A percentile compares a stretch with the other conserved stretches of the same genome.
These are phyloP conservation scores for Arthrobotrys megalospora DNA, from an alignment of 2,329 filamentous ascomycete species.

Conservation along the genomic window DNA sequence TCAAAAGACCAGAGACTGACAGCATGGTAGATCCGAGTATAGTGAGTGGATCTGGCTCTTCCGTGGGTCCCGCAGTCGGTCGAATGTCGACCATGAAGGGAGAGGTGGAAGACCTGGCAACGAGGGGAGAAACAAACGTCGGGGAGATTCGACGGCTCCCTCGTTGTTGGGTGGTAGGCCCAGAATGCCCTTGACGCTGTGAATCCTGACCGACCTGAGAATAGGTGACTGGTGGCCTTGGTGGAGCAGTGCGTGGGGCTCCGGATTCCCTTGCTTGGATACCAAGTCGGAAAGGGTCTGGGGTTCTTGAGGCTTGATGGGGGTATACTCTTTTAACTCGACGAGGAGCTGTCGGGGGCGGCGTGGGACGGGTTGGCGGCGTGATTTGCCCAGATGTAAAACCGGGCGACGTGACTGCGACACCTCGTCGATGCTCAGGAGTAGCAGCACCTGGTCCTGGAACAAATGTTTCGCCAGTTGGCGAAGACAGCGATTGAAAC, in stretches of 20 bases:
- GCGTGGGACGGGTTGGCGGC: constrained; percentile 34
- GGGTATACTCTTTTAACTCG: neutral
- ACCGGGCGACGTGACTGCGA: neutral
- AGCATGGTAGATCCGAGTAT: neutral
- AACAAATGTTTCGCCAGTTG: neutral
- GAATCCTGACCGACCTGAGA: neutral
- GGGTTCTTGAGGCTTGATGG: constrained; percentile 5
- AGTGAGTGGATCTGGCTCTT: neutral
- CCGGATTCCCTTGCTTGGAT: constrained; percentile 5
- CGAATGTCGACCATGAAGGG: neutral
- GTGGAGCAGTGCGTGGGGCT: constrained; percentile 40
- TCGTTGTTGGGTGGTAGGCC: neutral
- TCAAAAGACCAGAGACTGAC: neutral
- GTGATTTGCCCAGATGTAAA: constrained; percentile 22
- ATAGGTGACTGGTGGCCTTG: constrained; percentile 8
- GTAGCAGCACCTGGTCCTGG: neutral
- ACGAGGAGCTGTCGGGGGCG: constrained; percentile 38
- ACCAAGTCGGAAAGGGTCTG: constrained; percentile 5
- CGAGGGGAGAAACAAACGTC: constrained; percentile 12
- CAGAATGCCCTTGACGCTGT: neutral
- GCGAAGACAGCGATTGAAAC: neutral
- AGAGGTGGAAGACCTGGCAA: neutral
- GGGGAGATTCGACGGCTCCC: constrained; percentile 17
- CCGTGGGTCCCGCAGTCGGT: neutral
- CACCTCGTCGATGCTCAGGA: neutral